Conservation (phyloP, 768 basidiomycete species). For the Hemileccinum impolitum region DNA sequence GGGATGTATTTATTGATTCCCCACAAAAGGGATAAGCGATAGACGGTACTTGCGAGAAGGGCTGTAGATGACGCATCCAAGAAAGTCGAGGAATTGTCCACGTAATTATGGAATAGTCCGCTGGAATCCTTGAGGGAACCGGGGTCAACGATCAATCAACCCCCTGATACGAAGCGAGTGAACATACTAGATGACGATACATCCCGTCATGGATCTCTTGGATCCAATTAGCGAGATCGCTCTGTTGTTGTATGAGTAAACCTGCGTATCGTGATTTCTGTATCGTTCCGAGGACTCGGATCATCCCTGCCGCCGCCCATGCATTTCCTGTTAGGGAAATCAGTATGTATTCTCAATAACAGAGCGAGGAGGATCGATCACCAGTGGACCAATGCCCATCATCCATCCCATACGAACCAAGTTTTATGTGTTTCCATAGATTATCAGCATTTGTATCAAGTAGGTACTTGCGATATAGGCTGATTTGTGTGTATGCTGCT, state of each 20-base stretch:
- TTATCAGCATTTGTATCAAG: slow-evolving; percentile 45
- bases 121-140: slow-evolving; percentile 1
- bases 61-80: slow-evolving; percentile 72
- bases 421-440: slow-evolving; percentile 75
- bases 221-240: slow-evolving; percentile 62
- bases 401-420: slow-evolving; percentile 55
- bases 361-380: slow-evolving; percentile 15
- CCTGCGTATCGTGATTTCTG: slow-evolving; percentile 54
- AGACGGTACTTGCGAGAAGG: slow-evolving; percentile 73
- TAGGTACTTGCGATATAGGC: slow-evolving; percentile 66
- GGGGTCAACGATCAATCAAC: neutral
- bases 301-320: slow-evolving; percentile 88
- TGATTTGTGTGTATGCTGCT: slow-evolving; percentile 70
- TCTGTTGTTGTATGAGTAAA: slow-evolving; percentile 47
- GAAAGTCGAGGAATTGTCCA: slow-evolving; percentile 56
- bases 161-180: neutral
- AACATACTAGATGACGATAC: slow-evolving; percentile 56
- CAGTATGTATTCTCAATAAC: neutral
- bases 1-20: slow-evolving; percentile 49
- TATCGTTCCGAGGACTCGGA: slow-evolving; percentile 77
- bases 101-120: slow-evolving; percentile 65
- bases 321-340: slow-evolving; percentile 57
- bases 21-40: slow-evolving; percentile 59
- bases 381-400: slow-evolving; percentile 80
- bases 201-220: slow-evolving; percentile 72